Base-by-base conservation (phyloP, 305 asterid genomes). In the Fraxinus greggii region DNA sequence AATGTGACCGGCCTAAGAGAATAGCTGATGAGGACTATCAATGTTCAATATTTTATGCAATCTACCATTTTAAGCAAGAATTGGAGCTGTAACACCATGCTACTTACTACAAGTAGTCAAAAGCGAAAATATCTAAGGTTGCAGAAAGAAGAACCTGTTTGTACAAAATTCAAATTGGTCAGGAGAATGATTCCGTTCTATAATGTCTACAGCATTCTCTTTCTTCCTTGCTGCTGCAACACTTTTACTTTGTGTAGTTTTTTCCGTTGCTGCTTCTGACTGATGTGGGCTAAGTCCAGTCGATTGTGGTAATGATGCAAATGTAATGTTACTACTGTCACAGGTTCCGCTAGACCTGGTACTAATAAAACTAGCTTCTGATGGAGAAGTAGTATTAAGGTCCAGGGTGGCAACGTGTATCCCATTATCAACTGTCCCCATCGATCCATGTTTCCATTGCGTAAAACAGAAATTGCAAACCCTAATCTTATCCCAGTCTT, bases 401-500 rank as follows among this genome's bases (percentile, higher is more conserved):
- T 94, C 97, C 91, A 87, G 81, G 81, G 81, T 82, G 80, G 87
- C 38, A 80, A 78, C 92, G 83, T 86, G 91, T 79, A 78, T 77
- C 88, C 89, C 95, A 90, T 86, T 77, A 70, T 93, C 88, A 87
- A 77, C 85, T 13, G 81, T 73, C 61, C 82, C 84, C 19, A 80
- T 77, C 86, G 88, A 83, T 32, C 91, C 90, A 84, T 91, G 89
- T 75, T 86, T 31, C 97, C 98, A 88, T 89, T 88, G 96, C 89
- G 86, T 90, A 84, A 86, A 96, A 81, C 99, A 94, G 85, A 79
- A 96, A 83, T 92, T 92, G 80, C 99, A 96, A 65, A 83, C 99
- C 92, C 99, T 91, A 76, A 96, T 84, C 84, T 84, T 93, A 81
- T 92, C 97, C 91, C 91, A 83, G 69, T 90, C 97, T 83, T 92